phyloP scores from a whole-genome alignment of 1,284 basidiomycete species.

The Chalciporus sp. region DNA sequence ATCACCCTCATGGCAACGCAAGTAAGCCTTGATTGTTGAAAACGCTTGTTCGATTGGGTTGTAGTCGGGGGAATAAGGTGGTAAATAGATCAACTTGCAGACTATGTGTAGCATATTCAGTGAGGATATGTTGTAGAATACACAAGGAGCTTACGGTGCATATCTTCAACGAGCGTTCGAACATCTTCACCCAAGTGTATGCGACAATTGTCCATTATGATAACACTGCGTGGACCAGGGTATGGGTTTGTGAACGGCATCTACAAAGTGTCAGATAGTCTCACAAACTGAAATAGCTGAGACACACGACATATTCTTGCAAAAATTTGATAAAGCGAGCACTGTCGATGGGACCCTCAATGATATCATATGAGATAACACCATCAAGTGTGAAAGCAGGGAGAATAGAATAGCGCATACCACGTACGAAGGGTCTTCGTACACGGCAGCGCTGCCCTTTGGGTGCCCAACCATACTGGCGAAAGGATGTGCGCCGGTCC shows the following conservation, averaged over 20 bases:
- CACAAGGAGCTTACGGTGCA: not conserved
- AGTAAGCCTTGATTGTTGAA: constrained; percentile 20
- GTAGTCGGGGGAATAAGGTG: constrained; percentile 29
- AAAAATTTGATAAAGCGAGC: constrained; percentile 2
- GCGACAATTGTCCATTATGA: constrained; percentile 29
- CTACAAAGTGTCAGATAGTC: constrained; percentile 6
- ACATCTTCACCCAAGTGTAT: constrained; percentile 28
- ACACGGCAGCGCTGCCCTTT: not conserved
- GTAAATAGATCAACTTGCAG: constrained; percentile 25
- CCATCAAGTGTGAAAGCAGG: constrained; percentile 29
- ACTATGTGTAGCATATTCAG: too few species aligned
- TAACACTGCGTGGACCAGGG: constrained; percentile 21
- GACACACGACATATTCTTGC: constrained; percentile 1
- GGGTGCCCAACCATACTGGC: not conserved
- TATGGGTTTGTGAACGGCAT: constrained; percentile 26
- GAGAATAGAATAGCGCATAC: constrained; percentile 21
- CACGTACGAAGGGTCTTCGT: not conserved
- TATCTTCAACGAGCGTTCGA: constrained; percentile 18
- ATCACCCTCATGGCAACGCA: not conserved
- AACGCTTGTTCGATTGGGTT: constrained; percentile 32
- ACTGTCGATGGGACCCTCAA: constrained; percentile 10
- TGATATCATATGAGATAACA: constrained; percentile 33
- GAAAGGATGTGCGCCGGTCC: constrained; percentile 19
- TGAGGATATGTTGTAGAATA: not conserved
- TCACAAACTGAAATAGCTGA: not conserved